Evolutionary conservation across 164 flowering plant species (phyloP).

Genomic region (Macadamia integrifolia): DNA sequence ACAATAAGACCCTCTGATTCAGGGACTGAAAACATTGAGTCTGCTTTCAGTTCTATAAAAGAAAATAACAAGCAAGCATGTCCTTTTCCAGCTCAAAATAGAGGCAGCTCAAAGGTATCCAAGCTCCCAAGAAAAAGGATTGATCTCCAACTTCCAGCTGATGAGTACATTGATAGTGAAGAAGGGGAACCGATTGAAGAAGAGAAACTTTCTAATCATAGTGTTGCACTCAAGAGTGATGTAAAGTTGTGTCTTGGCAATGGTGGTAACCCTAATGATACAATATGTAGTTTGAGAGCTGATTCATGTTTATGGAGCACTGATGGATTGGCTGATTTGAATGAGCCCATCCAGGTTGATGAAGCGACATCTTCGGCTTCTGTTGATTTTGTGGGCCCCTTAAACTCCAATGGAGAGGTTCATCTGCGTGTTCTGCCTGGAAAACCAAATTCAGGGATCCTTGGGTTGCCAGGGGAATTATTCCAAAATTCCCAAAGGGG

Average conservation of each 20-base stretch:
- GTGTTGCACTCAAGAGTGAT: slow-evolving; percentile 22
- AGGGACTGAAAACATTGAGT: slow-evolving; percentile 36
- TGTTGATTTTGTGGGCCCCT: slow-evolving; percentile 27
- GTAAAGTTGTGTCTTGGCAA: slow-evolving; percentile 27
- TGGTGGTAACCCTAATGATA: slow-evolving; percentile 18
- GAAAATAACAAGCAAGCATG: slow-evolving; percentile 35
- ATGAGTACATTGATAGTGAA: slow-evolving; percentile 67
- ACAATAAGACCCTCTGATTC: slow-evolving; percentile 40
- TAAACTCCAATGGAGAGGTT: slow-evolving; percentile 17
- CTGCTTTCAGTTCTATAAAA: slow-evolving; percentile 41
- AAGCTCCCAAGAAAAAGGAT: slow-evolving; percentile 56
- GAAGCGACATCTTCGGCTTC: slow-evolving; percentile 34
- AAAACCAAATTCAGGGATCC: slow-evolving; percentile 15
- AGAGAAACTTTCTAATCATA: slow-evolving; percentile 24
- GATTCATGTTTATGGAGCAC: slow-evolving; percentile 18
- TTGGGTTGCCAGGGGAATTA: slow-evolving; percentile 17
- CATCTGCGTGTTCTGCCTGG: slow-evolving; percentile 16
- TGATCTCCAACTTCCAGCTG: slow-evolving; percentile 90
- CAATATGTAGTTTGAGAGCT: slow-evolving; percentile 27
- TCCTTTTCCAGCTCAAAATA: slow-evolving; percentile 34
- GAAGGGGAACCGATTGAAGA: slow-evolving; percentile 36
- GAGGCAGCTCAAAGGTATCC: slow-evolving; percentile 32
- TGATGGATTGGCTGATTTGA: slow-evolving; percentile 58
- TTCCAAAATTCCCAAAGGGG: slow-evolving; percentile 15
- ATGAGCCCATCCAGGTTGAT: slow-evolving; percentile 64